Conservation (phyloP, 106 monocot genomes). For the Dactylorhiza incarnata region DNA sequence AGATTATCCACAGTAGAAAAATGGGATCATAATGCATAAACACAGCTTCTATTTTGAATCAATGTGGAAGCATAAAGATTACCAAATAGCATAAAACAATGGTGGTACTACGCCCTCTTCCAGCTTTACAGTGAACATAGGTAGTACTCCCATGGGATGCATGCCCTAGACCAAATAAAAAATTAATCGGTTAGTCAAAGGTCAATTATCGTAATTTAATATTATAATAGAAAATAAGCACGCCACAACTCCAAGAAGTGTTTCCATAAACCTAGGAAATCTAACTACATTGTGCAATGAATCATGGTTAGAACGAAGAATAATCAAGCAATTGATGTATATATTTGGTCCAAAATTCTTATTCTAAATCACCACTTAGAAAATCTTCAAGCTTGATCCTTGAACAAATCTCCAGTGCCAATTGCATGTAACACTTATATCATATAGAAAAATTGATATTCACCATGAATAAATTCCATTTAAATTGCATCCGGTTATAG, state of each 20-base stretch:
- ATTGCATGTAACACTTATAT: no score
- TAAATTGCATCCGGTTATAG: no score
- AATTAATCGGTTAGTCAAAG: not conserved
- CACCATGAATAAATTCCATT: not conserved
- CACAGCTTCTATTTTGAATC: not conserved
- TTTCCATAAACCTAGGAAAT: not conserved
- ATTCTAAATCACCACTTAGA: not conserved
- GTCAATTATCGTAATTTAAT: not conserved
- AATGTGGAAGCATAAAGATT: not conserved
- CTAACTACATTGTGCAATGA: not conserved
- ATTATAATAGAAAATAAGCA: not conserved
- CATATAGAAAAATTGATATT: no score
- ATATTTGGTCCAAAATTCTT: not conserved
- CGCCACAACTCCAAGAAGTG: not conserved
- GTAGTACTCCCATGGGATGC: conserved; percentile 38
- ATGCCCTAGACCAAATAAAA: conserved; percentile 19
- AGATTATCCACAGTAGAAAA: not conserved
- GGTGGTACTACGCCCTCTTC: conserved; percentile 60
- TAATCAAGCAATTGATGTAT: not conserved
- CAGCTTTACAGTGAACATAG: conserved; percentile 68
- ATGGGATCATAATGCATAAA: not conserved
- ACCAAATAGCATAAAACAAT: conserved; percentile 69
- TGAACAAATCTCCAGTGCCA: not conserved
- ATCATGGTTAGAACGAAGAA: not conserved
- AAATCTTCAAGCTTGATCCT: not conserved